Evolutionary conservation across 2,329 filamentous ascomycete species (phyloP), one percentile per base, ranked within the genome.

Genomic region (Ceratocystis harringtonii): DNA sequence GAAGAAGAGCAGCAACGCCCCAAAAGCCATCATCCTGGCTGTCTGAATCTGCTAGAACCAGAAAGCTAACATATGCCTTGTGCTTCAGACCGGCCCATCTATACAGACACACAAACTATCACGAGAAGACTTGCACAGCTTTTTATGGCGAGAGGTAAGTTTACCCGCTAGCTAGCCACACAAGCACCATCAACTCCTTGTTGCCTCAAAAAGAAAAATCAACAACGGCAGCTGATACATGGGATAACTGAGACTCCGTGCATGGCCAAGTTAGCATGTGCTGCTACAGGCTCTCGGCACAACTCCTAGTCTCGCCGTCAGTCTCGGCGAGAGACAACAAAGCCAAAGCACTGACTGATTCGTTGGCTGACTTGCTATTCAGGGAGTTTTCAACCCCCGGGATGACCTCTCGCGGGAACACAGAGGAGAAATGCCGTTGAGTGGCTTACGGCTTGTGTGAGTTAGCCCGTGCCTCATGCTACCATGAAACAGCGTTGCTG

Each of bases 371-470:
- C 52, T 7, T 57, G 4, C 52, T n/a, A 32, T 17, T 5, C n/a
- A 83, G 81, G 81, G 81, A 55, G 79, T 78, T 1, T 84, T 84
- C 72, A 73, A 74, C 64, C 78, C 79, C 25, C 76, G 19, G 57
- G 64, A 65, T 17, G 45, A 52, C 28, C 48, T 58, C 58, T 28
- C 76, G 2, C 77, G 74, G 66, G 68, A 78, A 61, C 75, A 74
- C 62, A 68, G 75, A 4, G 79, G 75, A 1, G 77, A 78, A 12
- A 76, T 73, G 68, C 70, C 83, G 25, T 69, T 79, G 62, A 79
- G 78, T 68, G 81, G 80, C 22, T 75, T 84, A 41, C 78, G 82
- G 28, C 73, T 84, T 32, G 73, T 84, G 81, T 84, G 72, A 75
- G 80, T 75, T 45, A 5, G 43, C 57, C 36, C 28, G n/a, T 28